phyloP scores from a whole-genome alignment of 1,139 yeast genomes.

The Blastobotrys petasosporus region DNA sequence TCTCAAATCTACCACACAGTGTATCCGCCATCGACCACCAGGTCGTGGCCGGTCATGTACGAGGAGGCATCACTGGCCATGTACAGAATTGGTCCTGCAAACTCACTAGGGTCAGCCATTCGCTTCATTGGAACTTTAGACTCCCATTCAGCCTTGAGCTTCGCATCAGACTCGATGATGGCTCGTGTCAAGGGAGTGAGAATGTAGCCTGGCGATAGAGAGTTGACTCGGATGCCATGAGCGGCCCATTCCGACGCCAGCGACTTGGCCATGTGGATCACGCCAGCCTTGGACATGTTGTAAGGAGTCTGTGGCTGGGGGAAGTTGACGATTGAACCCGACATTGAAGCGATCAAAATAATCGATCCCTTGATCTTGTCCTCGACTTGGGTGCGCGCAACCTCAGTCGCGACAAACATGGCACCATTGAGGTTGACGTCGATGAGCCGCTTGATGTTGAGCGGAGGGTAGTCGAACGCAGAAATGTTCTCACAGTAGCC shows the following conservation, averaged over 20 bases:
- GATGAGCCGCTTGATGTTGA: slow-evolving; percentile 60
- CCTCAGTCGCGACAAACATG: slow-evolving; percentile 55
- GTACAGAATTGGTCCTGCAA: slow-evolving; percentile 72
- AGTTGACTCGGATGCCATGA: slow-evolving; percentile 68
- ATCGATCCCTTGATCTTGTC: slow-evolving; percentile 51
- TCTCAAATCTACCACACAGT: slow-evolving; percentile 41
- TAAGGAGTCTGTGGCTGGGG: slow-evolving; percentile 84
- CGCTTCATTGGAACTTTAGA: slow-evolving; percentile 67
- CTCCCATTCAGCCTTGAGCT: slow-evolving; percentile 53
- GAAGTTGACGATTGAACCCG: slow-evolving; percentile 73
- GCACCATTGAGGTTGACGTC: slow-evolving; percentile 74
- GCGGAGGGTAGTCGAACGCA: slow-evolving; percentile 71
- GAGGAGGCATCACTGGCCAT: slow-evolving; percentile 67
- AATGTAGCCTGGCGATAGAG: slow-evolving; percentile 79
- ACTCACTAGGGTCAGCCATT: slow-evolving; percentile 73
- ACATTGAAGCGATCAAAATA: slow-evolving; percentile 78
- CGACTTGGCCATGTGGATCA: slow-evolving; percentile 67
- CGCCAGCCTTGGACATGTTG: slow-evolving; percentile 84
- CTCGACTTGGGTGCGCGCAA: slow-evolving; percentile 63
- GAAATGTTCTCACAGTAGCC: slow-evolving; percentile 80
- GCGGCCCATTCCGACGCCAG: slow-evolving; percentile 84
- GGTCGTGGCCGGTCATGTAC: slow-evolving; percentile 78
- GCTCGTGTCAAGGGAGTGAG: slow-evolving; percentile 58
- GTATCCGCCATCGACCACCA: slow-evolving; percentile 82
- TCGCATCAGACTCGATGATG: slow-evolving; percentile 48